Evolutionary conservation across 805 yeast species (phyloP).

Genomic region (Suhomyces vadensis): DNA sequence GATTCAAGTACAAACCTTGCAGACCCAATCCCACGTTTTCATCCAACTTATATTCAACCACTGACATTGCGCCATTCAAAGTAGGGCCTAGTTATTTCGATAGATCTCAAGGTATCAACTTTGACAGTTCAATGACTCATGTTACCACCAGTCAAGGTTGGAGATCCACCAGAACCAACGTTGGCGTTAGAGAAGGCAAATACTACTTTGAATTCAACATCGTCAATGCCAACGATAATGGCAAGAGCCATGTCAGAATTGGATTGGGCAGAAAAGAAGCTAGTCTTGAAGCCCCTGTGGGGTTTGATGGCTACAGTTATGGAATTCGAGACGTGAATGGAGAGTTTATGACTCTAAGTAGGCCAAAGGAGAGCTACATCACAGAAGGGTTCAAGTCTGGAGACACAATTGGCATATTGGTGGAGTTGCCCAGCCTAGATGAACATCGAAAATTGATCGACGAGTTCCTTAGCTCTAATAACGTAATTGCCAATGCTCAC

Average conservation of each 20-base stretch:
- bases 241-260: constrained; percentile 64
- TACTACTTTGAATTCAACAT: constrained; percentile 81
- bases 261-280: constrained; percentile 89
- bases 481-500: constrained; percentile 1
- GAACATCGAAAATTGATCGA: constrained; percentile 46
- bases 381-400: constrained; percentile 60
- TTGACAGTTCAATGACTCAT: constrained; percentile 28
- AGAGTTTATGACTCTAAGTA: constrained; percentile 71
- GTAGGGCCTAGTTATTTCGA: constrained; percentile 68
- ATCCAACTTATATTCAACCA: constrained; percentile 62
- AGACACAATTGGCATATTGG: constrained; percentile 78
- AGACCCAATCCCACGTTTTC: constrained; percentile 63
- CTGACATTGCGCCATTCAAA: constrained; percentile 69
- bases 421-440: constrained; percentile 61
- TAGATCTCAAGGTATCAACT: constrained; percentile 56
- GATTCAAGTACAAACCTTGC: constrained; percentile 80
- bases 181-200: constrained; percentile 72
- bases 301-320: constrained; percentile 92
- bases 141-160: constrained; percentile 73
- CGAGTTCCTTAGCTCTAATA: constrained; percentile 16
- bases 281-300: constrained; percentile 90
- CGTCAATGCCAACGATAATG: constrained; percentile 36
- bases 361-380: constrained; percentile 51
- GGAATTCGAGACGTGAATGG: constrained; percentile 82
- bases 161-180: constrained; percentile 74